These are phyloP conservation scores for Moelleriella libera DNA, from an alignment of 2,329 filamentous ascomycete genomes.

Conservation along the genomic window DNA sequence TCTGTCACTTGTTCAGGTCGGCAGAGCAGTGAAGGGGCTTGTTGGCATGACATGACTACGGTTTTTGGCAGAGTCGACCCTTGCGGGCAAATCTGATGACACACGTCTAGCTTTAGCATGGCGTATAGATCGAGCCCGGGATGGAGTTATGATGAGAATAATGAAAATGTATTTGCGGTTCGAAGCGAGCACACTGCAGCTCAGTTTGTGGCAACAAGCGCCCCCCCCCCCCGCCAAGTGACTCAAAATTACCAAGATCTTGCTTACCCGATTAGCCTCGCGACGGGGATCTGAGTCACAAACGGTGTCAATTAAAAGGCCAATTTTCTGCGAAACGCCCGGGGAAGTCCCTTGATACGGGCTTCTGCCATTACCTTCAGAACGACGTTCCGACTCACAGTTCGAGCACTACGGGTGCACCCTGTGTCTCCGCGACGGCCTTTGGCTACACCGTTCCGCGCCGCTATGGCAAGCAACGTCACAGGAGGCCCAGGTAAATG, in stretches of 20 bases:
- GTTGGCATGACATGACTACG: too few species aligned
- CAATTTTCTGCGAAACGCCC: background rate
- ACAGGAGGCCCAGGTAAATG: conserved; percentile 26
- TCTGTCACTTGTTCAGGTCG: too few species aligned
- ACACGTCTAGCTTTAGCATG: too few species aligned
- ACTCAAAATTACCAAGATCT: conserved; percentile 8
- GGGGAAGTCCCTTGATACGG: conserved; percentile 20
- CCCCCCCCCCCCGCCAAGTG: too few species aligned
- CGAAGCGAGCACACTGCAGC: too few species aligned
- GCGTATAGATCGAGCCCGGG: too few species aligned
- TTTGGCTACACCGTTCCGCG: conserved; percentile 22
- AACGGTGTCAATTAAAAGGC: background rate
- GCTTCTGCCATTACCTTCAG: conserved; percentile 22
- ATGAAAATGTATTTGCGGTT: too few species aligned
- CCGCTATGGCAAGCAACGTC: conserved; percentile 46
- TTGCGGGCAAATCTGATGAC: too few species aligned
- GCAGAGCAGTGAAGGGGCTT: too few species aligned
- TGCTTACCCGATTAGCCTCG: background rate
- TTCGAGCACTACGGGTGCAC: conserved; percentile 44
- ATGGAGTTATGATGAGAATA: too few species aligned
- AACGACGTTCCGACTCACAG: conserved; percentile 35
- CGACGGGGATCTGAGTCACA: background rate
- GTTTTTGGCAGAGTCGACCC: too few species aligned
- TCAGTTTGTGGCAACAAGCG: too few species aligned
- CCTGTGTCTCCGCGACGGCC: conserved; percentile 33